Percentiles rank a stretch among this genome's conserved stretches.
Evolutionary conservation across 805 yeast genomes (phyloP).

Genomic region (Wickerhamiella musiphila): DNA sequence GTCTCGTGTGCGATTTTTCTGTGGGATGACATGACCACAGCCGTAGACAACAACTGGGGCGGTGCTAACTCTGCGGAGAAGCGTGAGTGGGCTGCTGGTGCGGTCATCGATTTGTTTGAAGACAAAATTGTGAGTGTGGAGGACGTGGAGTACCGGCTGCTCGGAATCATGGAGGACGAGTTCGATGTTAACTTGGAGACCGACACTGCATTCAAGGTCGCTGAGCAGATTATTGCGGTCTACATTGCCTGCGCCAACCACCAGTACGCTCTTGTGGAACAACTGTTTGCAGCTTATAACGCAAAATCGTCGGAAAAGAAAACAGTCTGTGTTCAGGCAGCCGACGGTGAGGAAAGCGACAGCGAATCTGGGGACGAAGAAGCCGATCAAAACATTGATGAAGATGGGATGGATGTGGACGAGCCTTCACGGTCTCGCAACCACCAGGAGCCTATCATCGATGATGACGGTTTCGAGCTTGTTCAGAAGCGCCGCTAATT

Average conservation of each 20-base stretch:
- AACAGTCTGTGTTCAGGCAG: constrained; percentile 36
- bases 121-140: constrained; percentile 52
- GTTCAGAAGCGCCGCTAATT: constrained; percentile 50
- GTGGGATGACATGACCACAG: constrained; percentile 79
- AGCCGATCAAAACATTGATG: constrained; percentile 27
- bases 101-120: constrained; percentile 61
- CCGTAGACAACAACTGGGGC: constrained; percentile 91
- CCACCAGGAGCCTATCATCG: constrained; percentile 54
- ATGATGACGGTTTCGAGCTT: constrained; percentile 87
- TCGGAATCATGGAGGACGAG: constrained; percentile 88
- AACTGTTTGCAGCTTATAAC: constrained; percentile 38
- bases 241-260: constrained; percentile 45
- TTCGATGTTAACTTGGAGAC: constrained; percentile 81
- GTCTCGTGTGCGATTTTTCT: constrained; percentile 76
- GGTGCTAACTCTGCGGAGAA: constrained; percentile 83
- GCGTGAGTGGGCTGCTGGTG: constrained; percentile 85
- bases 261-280: constrained; percentile 40
- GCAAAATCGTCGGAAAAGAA: constrained; percentile 25
- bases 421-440: constrained; percentile 24
- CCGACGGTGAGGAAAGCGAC: constrained; percentile 29
- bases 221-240: constrained; percentile 42
- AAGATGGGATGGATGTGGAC: constrained; percentile 24
- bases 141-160: constrained; percentile 66
- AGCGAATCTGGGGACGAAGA: constrained; percentile 32
- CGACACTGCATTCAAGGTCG: constrained; percentile 65